Percentiles rank a stretch among this genome's conserved stretches.
Evolutionary conservation across 2,329 filamentous ascomycete genomes (phyloP).

Genomic region (Fusarium penzigii): DNA sequence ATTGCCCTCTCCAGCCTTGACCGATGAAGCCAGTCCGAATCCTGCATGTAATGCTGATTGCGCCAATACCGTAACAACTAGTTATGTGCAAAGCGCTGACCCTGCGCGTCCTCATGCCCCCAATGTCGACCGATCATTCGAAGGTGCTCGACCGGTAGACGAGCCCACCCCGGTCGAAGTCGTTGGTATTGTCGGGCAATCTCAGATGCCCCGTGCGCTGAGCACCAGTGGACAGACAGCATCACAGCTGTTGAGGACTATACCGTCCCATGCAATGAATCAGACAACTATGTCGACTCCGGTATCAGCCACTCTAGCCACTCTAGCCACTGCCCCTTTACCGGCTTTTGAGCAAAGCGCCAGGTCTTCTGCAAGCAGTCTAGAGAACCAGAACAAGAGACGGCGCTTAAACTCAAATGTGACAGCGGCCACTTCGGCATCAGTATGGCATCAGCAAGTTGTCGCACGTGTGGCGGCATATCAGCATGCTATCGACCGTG

Average conservation of each 20-base stretch:
- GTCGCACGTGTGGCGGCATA: slow-evolving; percentile 23
- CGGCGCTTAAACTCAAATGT: not conserved
- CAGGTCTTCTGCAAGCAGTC: not conserved
- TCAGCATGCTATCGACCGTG: slow-evolving; percentile 21
- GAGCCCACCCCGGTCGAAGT: not conserved
- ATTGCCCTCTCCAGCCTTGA: slow-evolving; percentile 64
- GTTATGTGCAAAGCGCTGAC: slow-evolving; percentile 9
- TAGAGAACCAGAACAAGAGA: not conserved
- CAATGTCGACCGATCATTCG: slow-evolving; percentile 1
- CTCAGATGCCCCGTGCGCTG: not conserved
- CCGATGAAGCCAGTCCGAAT: slow-evolving; percentile 58
- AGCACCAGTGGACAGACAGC: not conserved
- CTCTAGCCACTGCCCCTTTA: not conserved
- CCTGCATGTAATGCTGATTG: slow-evolving; percentile 37
- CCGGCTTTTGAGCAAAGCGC: not conserved
- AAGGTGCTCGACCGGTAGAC: not conserved
- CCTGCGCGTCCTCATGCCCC: slow-evolving; percentile 6
- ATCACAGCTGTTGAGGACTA: not conserved
- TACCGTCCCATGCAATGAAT: not conserved
- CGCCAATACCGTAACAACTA: slow-evolving; percentile 27
- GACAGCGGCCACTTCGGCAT: not conserved
- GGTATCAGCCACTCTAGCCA: not conserved
- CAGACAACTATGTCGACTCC: not conserved
- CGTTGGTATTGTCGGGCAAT: not conserved
- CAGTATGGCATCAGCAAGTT: slow-evolving; percentile 15